Evolutionary conservation across 768 basidiomycete species (phyloP), one percentile per base, ranked within the genome.

Genomic region (Porpolomopsis calyptriformis): DNA sequence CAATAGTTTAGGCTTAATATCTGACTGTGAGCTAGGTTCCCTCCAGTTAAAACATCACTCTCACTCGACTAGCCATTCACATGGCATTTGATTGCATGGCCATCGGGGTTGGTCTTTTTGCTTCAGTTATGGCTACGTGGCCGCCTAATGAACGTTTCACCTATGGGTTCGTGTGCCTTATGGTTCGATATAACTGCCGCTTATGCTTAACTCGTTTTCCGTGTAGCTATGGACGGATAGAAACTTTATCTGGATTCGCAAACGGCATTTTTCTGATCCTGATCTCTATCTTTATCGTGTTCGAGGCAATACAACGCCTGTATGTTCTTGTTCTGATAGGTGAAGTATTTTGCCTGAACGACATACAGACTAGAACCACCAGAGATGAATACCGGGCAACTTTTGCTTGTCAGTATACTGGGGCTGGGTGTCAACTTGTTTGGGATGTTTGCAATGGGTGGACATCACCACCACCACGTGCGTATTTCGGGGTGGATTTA

Each of bases 51-150:
- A 24, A n/a, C 41, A 47, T 39, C 49, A 35, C 44, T 40, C 23
- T 46, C 26, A 53, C 11, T 24, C 31, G 26, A 27, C 43, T 53
- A 98, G 94, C 96, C 18, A 98, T 99, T 29, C 96, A 99, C 59
- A 99, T 98, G 96, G 89, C 91, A 9, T 99, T 99, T 55, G 96
- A 99, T 65, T 98, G 96, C 58, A 80, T 97, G 76, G 94, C 94
- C 0, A 90, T 99, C 43, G 91, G 80, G 0, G 88, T 99, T 43
- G 96, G 96, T 2, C 73, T 99, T 2, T 80, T 96, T 47, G 96
- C 96, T 4, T 93, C 89, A 7, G 87, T 99, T 4, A 98, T 98
- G 85, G 91, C 94, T 2, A 93, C 85, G 9, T 98, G 96, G 96
- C 84, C 89, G 31, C 86, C 91, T 0, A 91, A 98, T 65, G 85